These are phyloP conservation scores for Pyrrhoderma lamaoense DNA, from an alignment of 1,284 basidiomycete species.

Conservation along the genomic window DNA sequence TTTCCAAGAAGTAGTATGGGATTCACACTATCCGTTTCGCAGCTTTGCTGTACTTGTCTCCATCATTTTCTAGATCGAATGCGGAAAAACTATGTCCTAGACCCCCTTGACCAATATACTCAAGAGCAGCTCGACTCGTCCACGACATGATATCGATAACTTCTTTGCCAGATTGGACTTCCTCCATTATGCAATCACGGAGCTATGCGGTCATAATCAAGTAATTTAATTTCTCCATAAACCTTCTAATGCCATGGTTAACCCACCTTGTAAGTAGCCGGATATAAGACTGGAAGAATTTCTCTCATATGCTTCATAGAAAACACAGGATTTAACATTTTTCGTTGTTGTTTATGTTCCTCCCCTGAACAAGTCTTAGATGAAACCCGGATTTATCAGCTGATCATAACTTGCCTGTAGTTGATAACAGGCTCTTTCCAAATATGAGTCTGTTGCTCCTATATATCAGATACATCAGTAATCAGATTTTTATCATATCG, in stretches of 20 bases:
- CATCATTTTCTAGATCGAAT: slow-evolving; percentile 22
- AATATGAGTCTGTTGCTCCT: slow-evolving; percentile 19
- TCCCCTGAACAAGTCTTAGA: slow-evolving; percentile 18
- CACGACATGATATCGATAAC: slow-evolving; percentile 36
- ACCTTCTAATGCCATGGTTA: too few relatives aligned
- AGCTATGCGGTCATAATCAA: slow-evolving; percentile 13
- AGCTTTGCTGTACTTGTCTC: slow-evolving; percentile 26
- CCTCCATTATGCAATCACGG: slow-evolving; percentile 24
- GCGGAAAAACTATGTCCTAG: slow-evolving; percentile 37
- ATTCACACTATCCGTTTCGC: slow-evolving; percentile 26
- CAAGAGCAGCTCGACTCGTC: slow-evolving; percentile 32
- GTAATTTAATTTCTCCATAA: not conserved
- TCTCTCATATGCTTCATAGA: slow-evolving; percentile 25
- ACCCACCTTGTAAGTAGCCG: slow-evolving; percentile 23
- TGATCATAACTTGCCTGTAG: slow-evolving; percentile 19
- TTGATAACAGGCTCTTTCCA: slow-evolving; percentile 22
- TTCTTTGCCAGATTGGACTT: slow-evolving; percentile 16
- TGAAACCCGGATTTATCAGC: not conserved
- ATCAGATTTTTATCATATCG: not conserved
- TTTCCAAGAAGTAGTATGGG: not conserved
- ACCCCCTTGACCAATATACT: slow-evolving; percentile 30
- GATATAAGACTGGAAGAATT: slow-evolving; percentile 25
- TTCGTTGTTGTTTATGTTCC: slow-evolving; percentile 23
- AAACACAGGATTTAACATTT: slow-evolving; percentile 29
- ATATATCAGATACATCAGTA: not conserved